Evolutionary conservation across 257 asterid species (phyloP).

Genomic region (Asclepias syriaca): DNA sequence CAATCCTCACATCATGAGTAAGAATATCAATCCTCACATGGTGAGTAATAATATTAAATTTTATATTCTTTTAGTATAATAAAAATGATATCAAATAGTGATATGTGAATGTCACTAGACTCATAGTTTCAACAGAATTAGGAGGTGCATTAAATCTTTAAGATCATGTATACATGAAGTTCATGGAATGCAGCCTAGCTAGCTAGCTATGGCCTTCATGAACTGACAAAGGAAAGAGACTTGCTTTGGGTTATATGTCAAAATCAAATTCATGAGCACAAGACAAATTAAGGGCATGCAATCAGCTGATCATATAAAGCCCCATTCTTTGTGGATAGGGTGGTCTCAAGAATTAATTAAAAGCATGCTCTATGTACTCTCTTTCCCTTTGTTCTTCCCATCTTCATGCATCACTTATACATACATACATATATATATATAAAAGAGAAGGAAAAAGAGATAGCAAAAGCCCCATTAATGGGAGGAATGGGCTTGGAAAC

Average conservation of each 20-base stretch:
- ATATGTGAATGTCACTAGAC: too few species aligned
- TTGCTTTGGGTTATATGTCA: conserved; percentile 16
- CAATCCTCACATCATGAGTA: too few species aligned
- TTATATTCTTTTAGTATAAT: too few species aligned
- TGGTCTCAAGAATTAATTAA: conserved; percentile 22
- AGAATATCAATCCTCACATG: too few species aligned
- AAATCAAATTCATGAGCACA: conserved; percentile 37
- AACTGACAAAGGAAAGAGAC: conserved; percentile 27
- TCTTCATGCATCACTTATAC: not conserved
- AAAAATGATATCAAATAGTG: too few species aligned
- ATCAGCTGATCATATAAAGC: conserved; percentile 22
- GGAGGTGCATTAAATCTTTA: too few species aligned
- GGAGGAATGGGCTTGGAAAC: conserved; percentile 37
- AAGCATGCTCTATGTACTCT: not conserved
- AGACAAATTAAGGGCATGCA: conserved; percentile 26
- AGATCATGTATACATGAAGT: not conserved
- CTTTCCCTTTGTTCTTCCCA: not conserved
- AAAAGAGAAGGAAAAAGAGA: conserved; percentile 36
- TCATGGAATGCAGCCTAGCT: not conserved
- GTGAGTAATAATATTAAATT: too few species aligned
- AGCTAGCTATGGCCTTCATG: not conserved
- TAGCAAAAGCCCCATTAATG: conserved; percentile 47
- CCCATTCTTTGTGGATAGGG: conserved; percentile 64
- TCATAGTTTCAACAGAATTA: too few species aligned
- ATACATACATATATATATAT: not conserved